Evolutionary conservation across 192 early-diverging fungal genomes (phyloP).

Genomic region (Umbelopsis isabellina): DNA sequence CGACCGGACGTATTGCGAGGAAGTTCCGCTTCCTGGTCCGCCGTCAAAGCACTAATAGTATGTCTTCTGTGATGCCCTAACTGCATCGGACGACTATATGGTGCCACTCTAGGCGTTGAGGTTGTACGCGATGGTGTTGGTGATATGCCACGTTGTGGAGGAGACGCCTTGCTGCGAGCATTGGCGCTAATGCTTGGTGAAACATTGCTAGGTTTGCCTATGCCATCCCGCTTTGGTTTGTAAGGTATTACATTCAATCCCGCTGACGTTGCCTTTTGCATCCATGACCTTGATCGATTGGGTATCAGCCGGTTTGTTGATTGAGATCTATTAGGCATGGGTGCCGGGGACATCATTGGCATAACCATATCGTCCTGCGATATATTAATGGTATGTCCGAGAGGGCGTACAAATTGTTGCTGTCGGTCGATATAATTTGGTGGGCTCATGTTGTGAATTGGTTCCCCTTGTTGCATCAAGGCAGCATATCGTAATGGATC

Average conservation of each 20-base stretch:
- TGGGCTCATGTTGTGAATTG: background rate
- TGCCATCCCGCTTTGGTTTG: constrained; percentile 12
- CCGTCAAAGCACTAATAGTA: constrained; percentile 2
- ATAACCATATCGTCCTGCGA: constrained; percentile 16
- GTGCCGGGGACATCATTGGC: constrained; percentile 1
- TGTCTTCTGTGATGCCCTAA: constrained; percentile 2
- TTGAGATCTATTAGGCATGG: constrained; percentile 1
- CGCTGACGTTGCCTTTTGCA: background rate
- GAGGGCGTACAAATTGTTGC: constrained; percentile 6
- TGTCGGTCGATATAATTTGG: constrained; percentile 17
- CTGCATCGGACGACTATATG: background rate
- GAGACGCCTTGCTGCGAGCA: background rate
- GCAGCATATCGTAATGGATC: constrained; percentile 12
- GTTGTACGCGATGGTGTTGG: constrained; percentile 4
- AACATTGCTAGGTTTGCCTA: background rate
- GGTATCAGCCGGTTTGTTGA: constrained; percentile 6
- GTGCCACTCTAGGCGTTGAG: constrained; percentile 2
- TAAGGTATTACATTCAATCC: constrained; percentile 14
- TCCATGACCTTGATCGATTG: constrained; percentile 3
- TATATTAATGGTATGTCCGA: constrained; percentile 5
- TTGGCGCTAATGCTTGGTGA: constrained; percentile 2
- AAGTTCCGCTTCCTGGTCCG: background rate
- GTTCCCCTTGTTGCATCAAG: constrained; percentile 11
- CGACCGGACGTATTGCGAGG: background rate
- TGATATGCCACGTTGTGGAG: constrained; percentile 8